Conservation (phyloP, 768 basidiomycete genomes). For the Lentinula detonsa region DNA sequence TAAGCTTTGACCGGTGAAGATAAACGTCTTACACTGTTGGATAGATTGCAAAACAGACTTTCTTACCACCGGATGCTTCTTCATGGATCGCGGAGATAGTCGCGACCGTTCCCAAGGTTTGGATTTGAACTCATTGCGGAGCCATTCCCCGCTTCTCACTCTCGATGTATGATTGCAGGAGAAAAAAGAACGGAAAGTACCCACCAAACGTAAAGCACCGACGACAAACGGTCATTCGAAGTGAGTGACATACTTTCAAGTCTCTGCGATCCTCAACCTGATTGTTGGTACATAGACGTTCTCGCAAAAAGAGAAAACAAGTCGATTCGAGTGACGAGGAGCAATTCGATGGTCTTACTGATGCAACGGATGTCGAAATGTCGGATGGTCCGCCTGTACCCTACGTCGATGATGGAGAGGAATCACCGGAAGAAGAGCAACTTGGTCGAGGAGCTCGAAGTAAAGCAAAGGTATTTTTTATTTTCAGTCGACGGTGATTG, state of each 20-base stretch:
- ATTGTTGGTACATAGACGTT: constrained; percentile 21
- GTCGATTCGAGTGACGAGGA: constrained; percentile 38
- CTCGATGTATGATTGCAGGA: constrained; percentile 11
- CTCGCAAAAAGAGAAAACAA: constrained; percentile 27
- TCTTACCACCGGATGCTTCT: constrained; percentile 55
- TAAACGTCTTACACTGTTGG: too few relatives aligned
- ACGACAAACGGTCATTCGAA: constrained; percentile 45
- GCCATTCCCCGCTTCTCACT: constrained; percentile 2
- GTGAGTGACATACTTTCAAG: constrained; percentile 23
- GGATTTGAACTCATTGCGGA: constrained; percentile 1
- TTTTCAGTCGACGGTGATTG: neutral
- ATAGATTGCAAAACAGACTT: constrained; percentile 64
- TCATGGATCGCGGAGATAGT: constrained; percentile 51
- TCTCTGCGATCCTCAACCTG: neutral
- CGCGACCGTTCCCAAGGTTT: constrained; percentile 30
- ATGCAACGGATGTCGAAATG: constrained; percentile 20
- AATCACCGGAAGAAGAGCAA: constrained; percentile 24
- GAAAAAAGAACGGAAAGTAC: constrained; percentile 46
- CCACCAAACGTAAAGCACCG: constrained; percentile 49
- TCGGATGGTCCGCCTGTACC: constrained; percentile 23
- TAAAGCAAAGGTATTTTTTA: constrained; percentile 29
- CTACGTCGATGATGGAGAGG: constrained; percentile 17
- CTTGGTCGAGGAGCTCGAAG: constrained; percentile 32
- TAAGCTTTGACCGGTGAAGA: too few relatives aligned
- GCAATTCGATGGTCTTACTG: constrained; percentile 19